phyloP scores from a whole-genome alignment of 2,329 filamentous ascomycete species.

The Fusarium temperatum region DNA sequence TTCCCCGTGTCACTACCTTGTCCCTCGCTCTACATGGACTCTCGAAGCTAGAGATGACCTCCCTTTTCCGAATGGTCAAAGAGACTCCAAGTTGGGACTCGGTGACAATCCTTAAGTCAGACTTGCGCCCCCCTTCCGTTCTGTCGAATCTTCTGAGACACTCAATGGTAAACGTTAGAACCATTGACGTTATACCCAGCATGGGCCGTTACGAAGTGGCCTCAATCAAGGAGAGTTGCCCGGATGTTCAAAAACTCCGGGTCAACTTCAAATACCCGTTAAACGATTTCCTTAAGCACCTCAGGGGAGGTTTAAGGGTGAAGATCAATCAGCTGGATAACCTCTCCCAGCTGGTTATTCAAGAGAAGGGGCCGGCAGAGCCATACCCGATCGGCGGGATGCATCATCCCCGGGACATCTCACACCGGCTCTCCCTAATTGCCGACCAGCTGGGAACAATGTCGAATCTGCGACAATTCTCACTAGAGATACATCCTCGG shows the following conservation, averaged over 20 bases:
- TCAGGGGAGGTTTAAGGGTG: background rate
- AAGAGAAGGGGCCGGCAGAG: background rate
- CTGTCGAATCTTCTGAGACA: fast-evolving
- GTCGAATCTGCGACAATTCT: fast-evolving
- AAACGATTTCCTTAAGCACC: fast-evolving
- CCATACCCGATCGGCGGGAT: background rate
- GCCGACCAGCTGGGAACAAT: background rate
- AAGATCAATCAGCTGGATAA: background rate
- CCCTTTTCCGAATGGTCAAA: background rate
- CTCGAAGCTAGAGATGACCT: fast-evolving
- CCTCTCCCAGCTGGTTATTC: background rate
- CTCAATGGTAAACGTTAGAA: fast-evolving
- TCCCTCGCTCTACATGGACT: background rate
- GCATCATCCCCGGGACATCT: background rate
- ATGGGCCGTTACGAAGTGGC: background rate
- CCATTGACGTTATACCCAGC: background rate
- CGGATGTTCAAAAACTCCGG: fast-evolving
- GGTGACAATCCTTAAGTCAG: fast-evolving
- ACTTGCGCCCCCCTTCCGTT: fast-evolving
- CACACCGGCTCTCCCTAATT: fast-evolving
- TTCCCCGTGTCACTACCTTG: fast-evolving
- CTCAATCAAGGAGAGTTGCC: background rate
- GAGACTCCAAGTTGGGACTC: background rate
- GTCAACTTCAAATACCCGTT: background rate
- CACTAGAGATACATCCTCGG: fast-evolving